phyloP scores from a whole-genome alignment of 1,284 basidiomycete species.

The Sanghuangporus weigelae region DNA sequence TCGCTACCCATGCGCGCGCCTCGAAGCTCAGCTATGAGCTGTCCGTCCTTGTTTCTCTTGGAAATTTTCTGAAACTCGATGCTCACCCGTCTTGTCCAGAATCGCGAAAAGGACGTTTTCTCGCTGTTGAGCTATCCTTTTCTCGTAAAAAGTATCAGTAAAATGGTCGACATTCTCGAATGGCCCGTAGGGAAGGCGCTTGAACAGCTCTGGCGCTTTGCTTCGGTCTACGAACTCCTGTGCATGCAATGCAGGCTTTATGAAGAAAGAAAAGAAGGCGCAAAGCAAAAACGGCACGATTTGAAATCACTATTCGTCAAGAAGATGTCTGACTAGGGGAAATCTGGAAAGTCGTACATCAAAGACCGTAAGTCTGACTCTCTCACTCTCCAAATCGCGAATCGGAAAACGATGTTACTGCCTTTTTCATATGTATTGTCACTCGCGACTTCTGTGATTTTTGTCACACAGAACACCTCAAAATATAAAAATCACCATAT shows the following conservation, averaged over 20 bases:
- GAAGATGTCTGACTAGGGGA: no score
- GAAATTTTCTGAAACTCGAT: no score
- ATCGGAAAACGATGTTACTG: no score
- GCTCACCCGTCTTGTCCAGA: constrained; percentile 34
- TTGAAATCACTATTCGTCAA: no score
- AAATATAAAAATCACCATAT: no score
- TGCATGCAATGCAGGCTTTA: constrained; percentile 28
- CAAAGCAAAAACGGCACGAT: no score
- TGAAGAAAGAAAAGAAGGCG: neutral
- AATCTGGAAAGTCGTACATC: no score
- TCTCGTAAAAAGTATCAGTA: constrained; percentile 15
- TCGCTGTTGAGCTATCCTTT: constrained; percentile 17
- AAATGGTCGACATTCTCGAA: constrained; percentile 17
- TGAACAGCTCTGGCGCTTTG: constrained; percentile 18
- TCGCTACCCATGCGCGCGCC: neutral
- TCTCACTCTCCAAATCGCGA: no score
- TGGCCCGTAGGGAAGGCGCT: constrained; percentile 19
- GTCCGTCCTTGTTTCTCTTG: neutral
- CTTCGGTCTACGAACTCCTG: constrained; percentile 25
- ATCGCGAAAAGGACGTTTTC: constrained; percentile 29
- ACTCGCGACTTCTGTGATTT: no score
- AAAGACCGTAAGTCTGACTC: no score
- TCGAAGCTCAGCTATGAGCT: neutral
- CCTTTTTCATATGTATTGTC: no score
- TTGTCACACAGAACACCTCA: no score